Percentiles rank a stretch among this genome's conserved stretches.
These are phyloP conservation scores for Phragmites australis DNA, from an alignment of 176 grass and related monocot genomes.

Conservation along the genomic window DNA sequence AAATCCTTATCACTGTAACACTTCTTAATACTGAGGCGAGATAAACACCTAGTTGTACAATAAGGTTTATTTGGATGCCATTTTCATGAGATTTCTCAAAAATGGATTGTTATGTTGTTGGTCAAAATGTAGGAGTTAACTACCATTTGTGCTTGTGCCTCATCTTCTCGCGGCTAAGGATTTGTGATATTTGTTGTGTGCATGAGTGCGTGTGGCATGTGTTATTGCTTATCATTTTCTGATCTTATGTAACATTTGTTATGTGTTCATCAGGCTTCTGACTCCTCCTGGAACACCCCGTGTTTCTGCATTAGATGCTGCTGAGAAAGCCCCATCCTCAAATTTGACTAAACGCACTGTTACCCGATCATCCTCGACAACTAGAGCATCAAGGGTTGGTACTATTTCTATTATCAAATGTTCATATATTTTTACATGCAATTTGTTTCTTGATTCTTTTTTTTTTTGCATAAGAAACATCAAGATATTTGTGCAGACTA, in stretches of 20 bases:
- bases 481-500: neutral
- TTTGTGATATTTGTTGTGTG: constrained; percentile 12
- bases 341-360: constrained; percentile 51
- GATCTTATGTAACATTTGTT: constrained; percentile 30
- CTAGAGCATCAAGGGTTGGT: constrained; percentile 83
- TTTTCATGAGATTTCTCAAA: constrained; percentile 9
- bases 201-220: neutral
- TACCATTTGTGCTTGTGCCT: neutral
- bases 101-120: neutral
- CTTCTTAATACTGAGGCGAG: neutral
- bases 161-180: neutral
- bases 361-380: constrained; percentile 66
- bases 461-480: neutral
- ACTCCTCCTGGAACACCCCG: constrained; percentile 85
- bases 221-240: neutral
- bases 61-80: neutral
- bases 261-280: constrained; percentile 76
- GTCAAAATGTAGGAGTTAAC: neutral
- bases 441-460: constrained; percentile 29
- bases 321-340: constrained; percentile 55
- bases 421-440: neutral
- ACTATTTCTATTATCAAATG: constrained; percentile 12
- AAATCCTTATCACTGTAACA: neutral
- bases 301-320: constrained; percentile 46
- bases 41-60: neutral